A percentile compares a stretch with the other conserved stretches of the same genome.
These are phyloP conservation scores for Cercospora citrullina DNA, from an alignment of 2,329 filamentous ascomycete genomes.

Conservation along the genomic window DNA sequence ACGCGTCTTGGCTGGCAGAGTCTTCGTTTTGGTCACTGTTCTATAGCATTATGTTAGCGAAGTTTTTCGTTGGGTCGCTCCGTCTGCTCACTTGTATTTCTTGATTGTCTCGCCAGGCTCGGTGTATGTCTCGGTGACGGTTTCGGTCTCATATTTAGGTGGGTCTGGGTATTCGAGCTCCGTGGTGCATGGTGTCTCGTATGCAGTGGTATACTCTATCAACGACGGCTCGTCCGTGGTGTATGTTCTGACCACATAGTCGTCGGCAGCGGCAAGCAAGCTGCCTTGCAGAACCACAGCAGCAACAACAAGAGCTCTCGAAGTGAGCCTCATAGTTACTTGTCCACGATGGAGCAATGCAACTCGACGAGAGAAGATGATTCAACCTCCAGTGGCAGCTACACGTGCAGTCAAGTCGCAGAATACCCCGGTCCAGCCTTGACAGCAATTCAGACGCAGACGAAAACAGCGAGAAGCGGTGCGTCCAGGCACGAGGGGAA, in stretches of 20 bases:
- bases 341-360: not conserved
- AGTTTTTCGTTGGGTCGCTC: not conserved
- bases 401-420: not conserved
- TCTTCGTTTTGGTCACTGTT: not conserved
- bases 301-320: not conserved
- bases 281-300: not conserved
- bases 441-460: not conserved
- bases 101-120: slow-evolving; percentile 2
- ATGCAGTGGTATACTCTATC: not conserved
- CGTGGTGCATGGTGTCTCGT: not conserved
- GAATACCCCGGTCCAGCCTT: not conserved
- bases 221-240: not conserved
- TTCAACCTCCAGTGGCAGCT: not conserved
- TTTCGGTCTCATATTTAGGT: not conserved
- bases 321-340: not conserved
- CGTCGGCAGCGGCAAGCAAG: not conserved
- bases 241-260: slow-evolving; percentile 6
- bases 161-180: not conserved
- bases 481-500: not conserved
- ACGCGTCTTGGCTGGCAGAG: not conserved
- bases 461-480: not conserved
- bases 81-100: not conserved
- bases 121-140: not conserved
- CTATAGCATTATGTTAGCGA: not conserved
- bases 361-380: not conserved